Base-by-base conservation (phyloP, 2,329 filamentous ascomycete genomes). In the Aspergillus floridensis region DNA sequence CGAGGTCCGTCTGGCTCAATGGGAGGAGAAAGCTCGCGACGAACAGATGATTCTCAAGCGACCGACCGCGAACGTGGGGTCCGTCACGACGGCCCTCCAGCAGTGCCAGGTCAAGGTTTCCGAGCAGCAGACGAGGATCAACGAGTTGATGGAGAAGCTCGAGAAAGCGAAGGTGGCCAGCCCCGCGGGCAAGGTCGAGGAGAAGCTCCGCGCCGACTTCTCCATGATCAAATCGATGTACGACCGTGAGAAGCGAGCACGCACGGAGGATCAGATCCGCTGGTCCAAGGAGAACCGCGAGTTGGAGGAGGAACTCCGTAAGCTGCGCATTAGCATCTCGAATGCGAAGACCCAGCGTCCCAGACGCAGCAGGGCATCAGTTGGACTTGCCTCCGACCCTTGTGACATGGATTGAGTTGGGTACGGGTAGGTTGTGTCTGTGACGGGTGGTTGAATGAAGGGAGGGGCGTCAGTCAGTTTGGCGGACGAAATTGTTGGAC, bases 261-360 rank as follows among this genome's bases (percentile, higher is more conserved):
- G 57, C 14, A 62, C 49, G 14, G 59, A 66, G 21, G 60, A 66
- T 14, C 61, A 64, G 26, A 26, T 68, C 21, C 55, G 58, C 31
- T 65, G 57, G 60, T 41, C 50, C 48, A 62, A 57, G 47, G 46
- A 44, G 53, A 57, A 49, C 26, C 53, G 49, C 4, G 63, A 61
- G 38, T 56, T 68, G 21, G 59, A 65, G 46, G 62, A 52, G 1
- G 59, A 70, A 38, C 61, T 58, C 24, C 62, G 56, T 31, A 64
- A 62, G 49, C 62, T 68, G 12, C 60, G 49, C 2, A 64, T 68
- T 48, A 57, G 62, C 6, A n/a, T 58, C 47, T 70, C 66, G 22
- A 64, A 67, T 32, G 47, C 57, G 10, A 26, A 35, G 26, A 29
- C 31, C 4, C 19, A 41, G 35, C 35, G 19, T 12, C 32, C 53